These are phyloP conservation scores for Chrysoporthe deuterocubensis DNA, from an alignment of 2,329 filamentous ascomycete species.

Conservation along the genomic window DNA sequence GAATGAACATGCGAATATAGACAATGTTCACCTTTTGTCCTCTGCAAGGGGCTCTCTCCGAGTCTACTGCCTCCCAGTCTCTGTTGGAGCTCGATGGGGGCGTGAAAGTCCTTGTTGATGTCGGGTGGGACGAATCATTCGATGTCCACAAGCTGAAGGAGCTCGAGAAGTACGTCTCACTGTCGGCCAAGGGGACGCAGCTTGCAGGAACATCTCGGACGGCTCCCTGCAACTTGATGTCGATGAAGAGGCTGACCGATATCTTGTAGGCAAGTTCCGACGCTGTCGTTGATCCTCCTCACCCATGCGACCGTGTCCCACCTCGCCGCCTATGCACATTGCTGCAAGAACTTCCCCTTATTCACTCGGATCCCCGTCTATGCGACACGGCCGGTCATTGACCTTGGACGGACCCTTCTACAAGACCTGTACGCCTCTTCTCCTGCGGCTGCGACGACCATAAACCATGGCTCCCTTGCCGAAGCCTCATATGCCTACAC, in stretches of 20 bases:
- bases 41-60: constrained; percentile 86
- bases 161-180: constrained; percentile 76
- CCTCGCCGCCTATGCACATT: constrained; percentile 91
- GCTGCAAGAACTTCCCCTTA: constrained; percentile 92
- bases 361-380: constrained; percentile 94
- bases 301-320: constrained; percentile 93
- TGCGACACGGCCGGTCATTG: constrained; percentile 90
- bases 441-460: constrained; percentile 82
- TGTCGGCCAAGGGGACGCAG: background rate
- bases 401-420: constrained; percentile 85
- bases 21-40: constrained; percentile 95
- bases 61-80: constrained; percentile 89
- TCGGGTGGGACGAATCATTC: constrained; percentile 95
- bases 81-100: constrained; percentile 95
- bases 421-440: constrained; percentile 93
- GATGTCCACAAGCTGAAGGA: constrained; percentile 80
- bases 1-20: constrained; percentile 24
- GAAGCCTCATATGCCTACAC: constrained; percentile 62
- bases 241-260: constrained; percentile 19
- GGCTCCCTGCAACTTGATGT: background rate
- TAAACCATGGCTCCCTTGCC: constrained; percentile 73
- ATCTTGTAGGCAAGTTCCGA: constrained; percentile 75
- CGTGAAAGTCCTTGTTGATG: constrained; percentile 91
- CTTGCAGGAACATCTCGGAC: background rate
- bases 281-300: constrained; percentile 88